Evolutionary conservation across 805 yeast genomes (phyloP).

Genomic region (Hagleromyces aurorensis): DNA sequence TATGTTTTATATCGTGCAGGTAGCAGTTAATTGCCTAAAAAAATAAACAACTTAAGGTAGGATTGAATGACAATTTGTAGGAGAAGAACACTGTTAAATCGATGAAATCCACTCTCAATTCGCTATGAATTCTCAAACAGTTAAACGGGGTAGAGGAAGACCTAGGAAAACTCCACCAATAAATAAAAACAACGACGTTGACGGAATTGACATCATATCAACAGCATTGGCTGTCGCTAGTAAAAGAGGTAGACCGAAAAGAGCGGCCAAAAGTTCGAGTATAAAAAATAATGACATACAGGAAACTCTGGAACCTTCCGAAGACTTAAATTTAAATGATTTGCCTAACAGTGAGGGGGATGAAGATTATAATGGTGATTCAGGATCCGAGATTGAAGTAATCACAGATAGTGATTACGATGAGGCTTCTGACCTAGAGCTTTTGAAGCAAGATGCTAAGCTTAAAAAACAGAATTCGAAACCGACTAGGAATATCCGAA

Average conservation of each 20-base stretch:
- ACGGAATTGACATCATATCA: conserved; percentile 4
- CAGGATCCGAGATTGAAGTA: conserved; percentile 7
- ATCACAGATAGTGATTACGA: conserved; percentile 8
- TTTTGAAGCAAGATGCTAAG: conserved; percentile 1
- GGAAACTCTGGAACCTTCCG: conserved; percentile 1
- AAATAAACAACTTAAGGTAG: not conserved
- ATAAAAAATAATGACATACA: conserved; percentile 1
- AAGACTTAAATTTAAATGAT: not conserved
- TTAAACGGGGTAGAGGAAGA: conserved; percentile 15
- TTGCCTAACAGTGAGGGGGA: conserved; percentile 5
- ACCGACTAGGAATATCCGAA: conserved; percentile 1
- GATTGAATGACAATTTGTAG: not conserved
- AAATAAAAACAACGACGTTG: conserved; percentile 1
- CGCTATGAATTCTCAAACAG: too few relatives aligned
- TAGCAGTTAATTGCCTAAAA: not conserved
- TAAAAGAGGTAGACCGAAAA: conserved; percentile 9
- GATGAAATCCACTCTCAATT: conserved; percentile 1
- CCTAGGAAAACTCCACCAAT: conserved; percentile 10
- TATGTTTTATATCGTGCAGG: not conserved
- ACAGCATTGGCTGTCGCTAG: conserved; percentile 8
- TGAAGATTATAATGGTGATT: conserved; percentile 13
- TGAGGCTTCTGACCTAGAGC: conserved; percentile 4
- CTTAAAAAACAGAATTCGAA: conserved; percentile 7
- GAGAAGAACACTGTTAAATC: not conserved
- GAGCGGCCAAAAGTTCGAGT: conserved; percentile 6